Evolutionary conservation across 805 yeast genomes (phyloP).

Genomic region (Candida sonorensis): DNA sequence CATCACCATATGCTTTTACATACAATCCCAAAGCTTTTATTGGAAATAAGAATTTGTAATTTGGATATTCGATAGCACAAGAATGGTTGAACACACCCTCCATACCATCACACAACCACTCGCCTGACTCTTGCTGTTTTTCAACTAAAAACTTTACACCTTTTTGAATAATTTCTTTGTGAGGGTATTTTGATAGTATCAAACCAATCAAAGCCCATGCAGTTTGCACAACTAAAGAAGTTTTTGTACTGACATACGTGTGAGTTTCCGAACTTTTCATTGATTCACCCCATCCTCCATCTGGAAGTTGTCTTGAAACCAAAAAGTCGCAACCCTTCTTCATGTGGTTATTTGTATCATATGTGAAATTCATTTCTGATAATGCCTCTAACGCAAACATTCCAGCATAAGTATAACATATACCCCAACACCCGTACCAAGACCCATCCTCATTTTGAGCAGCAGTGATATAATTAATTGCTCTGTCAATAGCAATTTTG

Average conservation of each 20-base stretch:
- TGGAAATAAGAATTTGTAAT: conserved; percentile 82
- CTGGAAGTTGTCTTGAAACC: conserved; percentile 63
- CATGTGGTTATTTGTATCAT: conserved; percentile 56
- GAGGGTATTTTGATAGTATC: conserved; percentile 74
- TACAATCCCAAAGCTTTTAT: conserved; percentile 88
- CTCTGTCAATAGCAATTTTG: conserved; percentile 60
- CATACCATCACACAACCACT: conserved; percentile 75
- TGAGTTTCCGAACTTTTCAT: conserved; percentile 84
- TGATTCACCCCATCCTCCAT: conserved; percentile 98
- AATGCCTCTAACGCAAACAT: conserved; percentile 98
- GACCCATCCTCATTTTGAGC: conserved; percentile 79
- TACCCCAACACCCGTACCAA: conserved; percentile 99
- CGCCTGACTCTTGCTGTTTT: conserved; percentile 70
- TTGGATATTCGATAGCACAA: conserved; percentile 90
- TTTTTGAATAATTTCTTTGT: conserved; percentile 47
- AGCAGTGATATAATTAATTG: conserved; percentile 61
- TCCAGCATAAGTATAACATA: conserved; percentile 90
- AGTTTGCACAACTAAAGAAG: conserved; percentile 78
- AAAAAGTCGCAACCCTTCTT: conserved; percentile 80
- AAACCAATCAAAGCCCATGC: conserved; percentile 89
- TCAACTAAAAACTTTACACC: conserved; percentile 61
- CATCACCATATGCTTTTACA: conserved; percentile 19
- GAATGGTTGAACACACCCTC: conserved; percentile 97
- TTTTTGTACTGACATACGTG: conserved; percentile 54
- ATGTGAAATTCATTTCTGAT: conserved; percentile 56